Evolutionary conservation across 1,284 basidiomycete species (phyloP).

Genomic region (Takashimella koratensis): DNA sequence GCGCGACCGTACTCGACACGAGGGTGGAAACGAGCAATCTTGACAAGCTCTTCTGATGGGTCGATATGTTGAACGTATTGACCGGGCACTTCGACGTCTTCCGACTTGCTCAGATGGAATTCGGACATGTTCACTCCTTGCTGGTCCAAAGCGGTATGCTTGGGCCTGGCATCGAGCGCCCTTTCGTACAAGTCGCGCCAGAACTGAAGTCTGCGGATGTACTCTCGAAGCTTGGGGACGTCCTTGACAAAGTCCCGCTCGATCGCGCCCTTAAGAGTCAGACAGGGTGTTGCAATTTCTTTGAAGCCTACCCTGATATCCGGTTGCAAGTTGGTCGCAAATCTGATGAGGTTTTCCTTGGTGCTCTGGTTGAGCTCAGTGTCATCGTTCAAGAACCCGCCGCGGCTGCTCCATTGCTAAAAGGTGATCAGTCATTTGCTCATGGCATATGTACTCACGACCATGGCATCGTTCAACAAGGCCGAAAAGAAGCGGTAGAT

Average conservation of each 20-base stretch:
- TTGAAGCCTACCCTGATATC: slow-evolving; percentile 59
- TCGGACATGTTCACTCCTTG: slow-evolving; percentile 93
- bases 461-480: slow-evolving; percentile 63
- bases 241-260: slow-evolving; percentile 86
- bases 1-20: slow-evolving; percentile 83
- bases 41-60: slow-evolving; percentile 85
- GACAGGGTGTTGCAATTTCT: slow-evolving; percentile 7
- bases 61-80: slow-evolving; percentile 98
- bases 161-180: slow-evolving; percentile 75
- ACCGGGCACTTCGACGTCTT: slow-evolving; percentile 97
- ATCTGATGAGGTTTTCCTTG: slow-evolving; percentile 61
- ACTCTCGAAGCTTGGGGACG: slow-evolving; percentile 79
- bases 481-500: slow-evolving; percentile 88
- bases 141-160: slow-evolving; percentile 80
- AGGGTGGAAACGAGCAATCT: slow-evolving; percentile 86
- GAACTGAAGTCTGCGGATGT: slow-evolving; percentile 80
- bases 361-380: slow-evolving; percentile 63
- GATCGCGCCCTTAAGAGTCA: slow-evolving; percentile 60
- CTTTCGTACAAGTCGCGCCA: slow-evolving; percentile 94
- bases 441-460: slow-evolving; percentile 24
- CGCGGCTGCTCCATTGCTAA: slow-evolving; percentile 68
- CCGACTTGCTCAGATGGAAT: slow-evolving; percentile 97
- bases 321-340: slow-evolving; percentile 65
- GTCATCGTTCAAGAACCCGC: slow-evolving; percentile 67
- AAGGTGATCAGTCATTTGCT: slow-evolving; percentile 7